Evolutionary conservation across 768 basidiomycete species (phyloP), one percentile per base, ranked within the genome.

Genomic region (Tylopilus felleus): DNA sequence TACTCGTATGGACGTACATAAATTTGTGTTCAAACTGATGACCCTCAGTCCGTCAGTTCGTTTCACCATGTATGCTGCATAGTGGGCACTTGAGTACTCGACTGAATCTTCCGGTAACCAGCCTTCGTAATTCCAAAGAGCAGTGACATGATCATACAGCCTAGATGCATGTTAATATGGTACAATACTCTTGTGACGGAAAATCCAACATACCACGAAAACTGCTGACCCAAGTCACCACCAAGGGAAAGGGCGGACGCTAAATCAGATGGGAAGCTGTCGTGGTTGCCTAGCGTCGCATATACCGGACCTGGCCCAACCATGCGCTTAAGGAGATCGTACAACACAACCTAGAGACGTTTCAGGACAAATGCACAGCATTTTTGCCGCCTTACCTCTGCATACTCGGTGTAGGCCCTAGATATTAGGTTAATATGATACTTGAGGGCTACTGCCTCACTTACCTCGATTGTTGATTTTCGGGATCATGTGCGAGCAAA

Each of bases 111-210:
- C 71, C 8, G 82, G 79, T 28, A 91, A 70, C 89, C 89, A 91
- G 3, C 77, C 64, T 61, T 90, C 80, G 53, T 86, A 78, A 59
- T 83, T 64, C 88, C 88, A 91, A 4, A 91, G 78, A 0, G 72
- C 61, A 21, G 89, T 79, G 47, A 91, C 74, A 59, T 90, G 88
- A 53, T 89, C 81, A 60, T 91, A 91, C 61, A 90, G 81, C 89
- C 88, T 87, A 39, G 22, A 44, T 19, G 35, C 21, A 51, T 31
- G 19, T 36, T 23, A 54, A 27, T 51, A 33, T 8, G 28, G 5
- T 5, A 28, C 17, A 35, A 14, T 9, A 49, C 29, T 16, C 25
- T 17, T 17, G 10, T 2, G n/a, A n/a, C 6, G 14, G 25, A 41
- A n/a, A 46, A 36, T 19, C 12, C 3, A 28, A 57, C 73, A 21